Evolutionary conservation across 768 basidiomycete genomes (phyloP).

Genomic region (Amanita muscaria): DNA sequence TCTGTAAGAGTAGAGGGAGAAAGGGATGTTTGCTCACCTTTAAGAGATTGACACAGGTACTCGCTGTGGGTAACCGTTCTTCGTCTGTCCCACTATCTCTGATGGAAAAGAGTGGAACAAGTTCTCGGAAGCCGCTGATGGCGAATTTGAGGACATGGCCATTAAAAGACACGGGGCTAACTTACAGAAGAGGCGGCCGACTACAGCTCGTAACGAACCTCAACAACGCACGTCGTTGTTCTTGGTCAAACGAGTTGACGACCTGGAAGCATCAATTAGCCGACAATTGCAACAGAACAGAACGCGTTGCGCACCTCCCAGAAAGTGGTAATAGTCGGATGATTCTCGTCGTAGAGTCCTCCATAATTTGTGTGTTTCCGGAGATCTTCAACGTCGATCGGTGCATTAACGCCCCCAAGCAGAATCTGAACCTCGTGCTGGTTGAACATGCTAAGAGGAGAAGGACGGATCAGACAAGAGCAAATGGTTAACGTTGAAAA

Average conservation of each 20-base stretch:
- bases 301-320: conserved; percentile 55
- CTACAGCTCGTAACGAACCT: conserved; percentile 93
- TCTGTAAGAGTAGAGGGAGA: background rate
- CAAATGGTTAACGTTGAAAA: too few relatives aligned
- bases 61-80: conserved; percentile 60
- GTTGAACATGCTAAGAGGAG: conserved; percentile 86
- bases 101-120: conserved; percentile 84
- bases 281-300: background rate
- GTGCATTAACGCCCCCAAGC: conserved; percentile 80
- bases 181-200: conserved; percentile 78
- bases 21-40: conserved; percentile 42
- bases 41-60: conserved; percentile 88
- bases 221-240: conserved; percentile 68
- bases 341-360: conserved; percentile 62
- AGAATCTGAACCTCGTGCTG: conserved; percentile 92
- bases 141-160: background rate
- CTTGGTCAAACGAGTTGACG: conserved; percentile 68
- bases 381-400: conserved; percentile 80
- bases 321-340: conserved; percentile 67
- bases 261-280: conserved; percentile 35
- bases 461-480: too few relatives aligned
- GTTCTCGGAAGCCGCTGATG: conserved; percentile 71
- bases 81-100: conserved; percentile 73
- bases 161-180: conserved; percentile 5
- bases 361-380: conserved; percentile 73